Evolutionary conservation across 257 asterid species (phyloP).

Genomic region (Orobanche coerulescens): DNA sequence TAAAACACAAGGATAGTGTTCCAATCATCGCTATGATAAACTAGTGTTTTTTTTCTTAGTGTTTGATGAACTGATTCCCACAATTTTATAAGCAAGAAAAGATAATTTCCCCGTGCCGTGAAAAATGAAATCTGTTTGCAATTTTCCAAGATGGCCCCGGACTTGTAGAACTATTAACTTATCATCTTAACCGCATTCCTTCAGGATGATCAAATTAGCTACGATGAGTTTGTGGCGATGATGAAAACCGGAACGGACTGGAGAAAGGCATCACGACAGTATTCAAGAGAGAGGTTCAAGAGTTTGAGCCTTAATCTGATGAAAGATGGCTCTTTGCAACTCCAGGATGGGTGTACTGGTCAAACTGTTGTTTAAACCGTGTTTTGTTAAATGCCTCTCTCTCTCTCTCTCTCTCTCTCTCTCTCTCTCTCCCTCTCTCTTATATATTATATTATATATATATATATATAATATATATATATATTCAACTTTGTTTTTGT

Average conservation of each 20-base stretch:
- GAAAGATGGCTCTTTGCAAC: conserved; percentile 81
- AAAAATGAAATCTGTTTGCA: too few relatives aligned
- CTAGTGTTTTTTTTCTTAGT: too few relatives aligned
- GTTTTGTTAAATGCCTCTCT: too few relatives aligned
- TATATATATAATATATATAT: not conserved
- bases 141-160: not conserved
- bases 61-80: too few relatives aligned
- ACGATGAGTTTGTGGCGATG: conserved; percentile 72
- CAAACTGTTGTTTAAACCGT: conserved; percentile 65
- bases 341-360: conserved; percentile 62
- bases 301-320: conserved; percentile 74
- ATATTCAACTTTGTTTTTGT: not conserved
- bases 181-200: conserved; percentile 9
- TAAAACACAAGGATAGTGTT: not conserved
- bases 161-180: not conserved
- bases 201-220: conserved; percentile 70
- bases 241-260: conserved; percentile 83
- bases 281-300: conserved; percentile 74
- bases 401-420: too few relatives aligned
- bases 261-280: conserved; percentile 88
- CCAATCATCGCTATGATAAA: not conserved
- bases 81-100: too few relatives aligned
- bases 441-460: not conserved
- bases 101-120: too few relatives aligned
- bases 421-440: not conserved